These are phyloP conservation scores for Annulohypoxylon nitens DNA, from an alignment of 495 filamentous ascomycete genomes.

Conservation along the genomic window DNA sequence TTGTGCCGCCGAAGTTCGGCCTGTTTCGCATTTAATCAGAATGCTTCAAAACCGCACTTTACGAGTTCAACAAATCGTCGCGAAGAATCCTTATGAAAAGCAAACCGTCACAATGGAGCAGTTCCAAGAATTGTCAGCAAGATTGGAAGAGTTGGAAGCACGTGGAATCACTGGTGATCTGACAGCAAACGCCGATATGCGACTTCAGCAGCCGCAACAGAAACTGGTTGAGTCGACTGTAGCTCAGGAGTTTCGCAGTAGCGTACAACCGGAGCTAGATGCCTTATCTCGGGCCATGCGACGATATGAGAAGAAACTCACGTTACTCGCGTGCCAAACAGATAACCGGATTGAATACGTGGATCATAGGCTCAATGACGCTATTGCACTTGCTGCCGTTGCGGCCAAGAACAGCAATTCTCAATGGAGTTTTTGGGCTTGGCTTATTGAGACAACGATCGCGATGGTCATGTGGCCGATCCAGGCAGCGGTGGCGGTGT, in stretches of 20 bases:
- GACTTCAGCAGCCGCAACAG: constrained; percentile 41
- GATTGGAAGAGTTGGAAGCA: constrained; percentile 79
- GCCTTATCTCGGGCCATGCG: constrained; percentile 90
- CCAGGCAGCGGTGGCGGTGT: constrained; percentile 43
- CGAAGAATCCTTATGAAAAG: constrained; percentile 62
- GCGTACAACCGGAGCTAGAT: constrained; percentile 84
- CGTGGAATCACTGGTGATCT: constrained; percentile 59
- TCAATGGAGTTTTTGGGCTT: constrained; percentile 43
- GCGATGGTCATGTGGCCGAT: constrained; percentile 51
- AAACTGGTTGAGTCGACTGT: constrained; percentile 63
- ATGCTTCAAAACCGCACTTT: constrained; percentile 82
- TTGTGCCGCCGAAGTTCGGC: constrained; percentile 86
- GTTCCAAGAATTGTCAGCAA: constrained; percentile 68
- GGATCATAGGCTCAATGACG: constrained; percentile 78
- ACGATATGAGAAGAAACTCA: constrained; percentile 92
- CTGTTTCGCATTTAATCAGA: constrained; percentile 82
- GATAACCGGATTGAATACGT: constrained; percentile 79
- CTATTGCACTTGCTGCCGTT: constrained; percentile 81
- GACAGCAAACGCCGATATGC: constrained; percentile 38
- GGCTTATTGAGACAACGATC: constrained; percentile 49
- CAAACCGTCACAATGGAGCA: constrained; percentile 58
- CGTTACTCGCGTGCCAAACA: constrained; percentile 76
- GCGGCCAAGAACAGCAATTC: constrained; percentile 69
- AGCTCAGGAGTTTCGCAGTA: constrained; percentile 70
- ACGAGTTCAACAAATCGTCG: constrained; percentile 82